Percentiles rank a stretch among this genome's conserved stretches.
Conservation (phyloP, 106 monocot species). For the Amphibolis antarctica region DNA sequence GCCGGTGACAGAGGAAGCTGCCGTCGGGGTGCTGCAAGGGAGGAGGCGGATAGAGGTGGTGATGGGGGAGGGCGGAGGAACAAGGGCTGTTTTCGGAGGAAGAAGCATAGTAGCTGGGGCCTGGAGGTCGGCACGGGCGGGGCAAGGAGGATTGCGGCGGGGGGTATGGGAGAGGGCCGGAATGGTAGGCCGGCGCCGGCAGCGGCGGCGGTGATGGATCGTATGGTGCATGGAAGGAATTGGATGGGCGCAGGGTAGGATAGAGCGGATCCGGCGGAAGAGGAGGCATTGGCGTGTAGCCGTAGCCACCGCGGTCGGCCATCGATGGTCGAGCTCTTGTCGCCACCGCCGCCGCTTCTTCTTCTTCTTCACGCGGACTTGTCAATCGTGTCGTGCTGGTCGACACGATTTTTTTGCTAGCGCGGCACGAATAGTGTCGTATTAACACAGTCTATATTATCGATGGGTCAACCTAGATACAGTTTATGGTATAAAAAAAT, state of each 20-base stretch:
- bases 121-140: slow-evolving; percentile 4
- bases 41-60: slow-evolving; percentile 1
- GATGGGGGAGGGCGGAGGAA: not conserved
- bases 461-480: too few species aligned
- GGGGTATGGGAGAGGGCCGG: slow-evolving; percentile 7
- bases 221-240: not conserved
- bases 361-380: too few species aligned
- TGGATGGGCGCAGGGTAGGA: not conserved
- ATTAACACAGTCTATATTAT: too few species aligned
- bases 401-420: too few species aligned
- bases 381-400: too few species aligned
- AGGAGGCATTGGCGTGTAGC: slow-evolving; percentile 4
- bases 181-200: not conserved
- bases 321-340: too few species aligned
- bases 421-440: too few species aligned
- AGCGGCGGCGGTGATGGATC: not conserved
- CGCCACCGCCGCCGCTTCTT: too few species aligned
- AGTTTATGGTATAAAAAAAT: too few species aligned
- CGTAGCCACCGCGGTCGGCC: slow-evolving; percentile 11
- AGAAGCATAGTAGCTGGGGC: slow-evolving; percentile 10
- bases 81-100: not conserved
- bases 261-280: not conserved
- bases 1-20: slow-evolving; percentile 8
- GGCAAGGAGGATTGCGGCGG: slow-evolving; percentile 14
- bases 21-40: slow-evolving; percentile 2